Base-by-base conservation (phyloP, 176 grass and related monocot genomes). In the Urochloa ruziziensis region DNA sequence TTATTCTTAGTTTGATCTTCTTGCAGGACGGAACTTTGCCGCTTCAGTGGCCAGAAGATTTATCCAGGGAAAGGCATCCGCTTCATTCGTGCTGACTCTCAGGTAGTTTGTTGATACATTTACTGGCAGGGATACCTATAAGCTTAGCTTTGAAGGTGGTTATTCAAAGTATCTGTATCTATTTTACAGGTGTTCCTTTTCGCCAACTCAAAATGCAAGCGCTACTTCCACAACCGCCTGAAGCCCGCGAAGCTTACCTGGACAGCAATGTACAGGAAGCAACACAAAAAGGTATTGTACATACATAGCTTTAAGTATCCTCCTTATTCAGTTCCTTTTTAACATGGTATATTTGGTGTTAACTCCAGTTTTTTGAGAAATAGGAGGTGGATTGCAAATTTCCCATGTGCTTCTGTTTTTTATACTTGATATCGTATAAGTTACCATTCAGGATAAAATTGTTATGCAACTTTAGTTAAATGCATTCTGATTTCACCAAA, bases 211-310 rank as follows among this genome's bases (percentile, higher is more conserved):
- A 94, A 94, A 87, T 94, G 92, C 64, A 94, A 94, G 80, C 74
- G 89, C 62, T 94, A 94, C 80, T 94, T 94, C 89, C 92, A 94
- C 86, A 94, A 94, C 86, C 89, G 92, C 23, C 86, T 94, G 67
- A 94, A 94, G 89, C 92, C 92, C 60, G 92, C 86, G 0, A 94
- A 94, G 80, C 92, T 94, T 87, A 82, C 89, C 40, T 94, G 92
- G 92, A 94, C 92, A 47, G 92, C 92, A 36, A 94, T 94, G 89
- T 94, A 94, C 89, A 70, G 92, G 86, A 94, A 94, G 86, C 92
- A 94, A 39, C 92, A 94, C 86, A 94, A 94, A 80, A 94, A 94
- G 92, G 92, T 94, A 82, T 17, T 49, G 37, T 36, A n/a, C 35
- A 24, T 17, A 18, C 3, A 19, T 0, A 0, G 3, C 2, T 8